Base-by-base conservation (phyloP, 768 basidiomycete genomes). In the Roridomyces roridus region DNA sequence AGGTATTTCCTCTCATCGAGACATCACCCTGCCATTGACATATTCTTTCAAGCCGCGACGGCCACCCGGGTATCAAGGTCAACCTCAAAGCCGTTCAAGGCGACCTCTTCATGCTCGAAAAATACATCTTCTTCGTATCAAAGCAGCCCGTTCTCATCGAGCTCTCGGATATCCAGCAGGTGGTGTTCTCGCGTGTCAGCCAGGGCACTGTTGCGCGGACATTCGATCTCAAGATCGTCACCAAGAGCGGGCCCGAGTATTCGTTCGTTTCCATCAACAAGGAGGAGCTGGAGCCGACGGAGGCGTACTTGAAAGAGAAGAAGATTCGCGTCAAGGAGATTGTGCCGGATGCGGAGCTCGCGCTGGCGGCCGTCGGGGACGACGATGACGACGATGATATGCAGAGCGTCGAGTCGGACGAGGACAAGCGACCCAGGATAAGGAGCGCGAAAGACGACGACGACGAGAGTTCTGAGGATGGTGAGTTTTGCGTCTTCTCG, bases 61-160 rank as follows among this genome's bases (percentile, higher is more conserved):
- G 94, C 4, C 89, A 94, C 62, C 89, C 92, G 15, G 93, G 94
- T n/a, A 89, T 99, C 76, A 98, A 98, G 76, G 94, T 94, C 65
- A 97, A 98, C 72, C 81, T 98, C 64, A 98, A 98, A 75, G 97
- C 97, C 40, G 83, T 91, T 4, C 94, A 96, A 72, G 97, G 97
- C 57, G 95, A 98, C 70, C 85, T 99, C 28, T 98, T 97, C 83
- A 85, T 98, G 80, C 88, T 99, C 61, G 97, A 98, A 67, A 98
- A 98, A 83, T 93, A 91, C 72, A 82, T 99, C 44, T 94, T 99
- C 75, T 98, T 98, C 77, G 94, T 98, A 59, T 95, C 96, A 52
- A 98, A 98, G 73, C 89, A 92, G 63, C 96, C 97, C 1, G 86
- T 87, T 29, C 88, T 97, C 67, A 83, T 98, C 65, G 93, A 96